Conservation (phyloP, 163 green algal species). For the Scenedesmus sp. region DNA sequence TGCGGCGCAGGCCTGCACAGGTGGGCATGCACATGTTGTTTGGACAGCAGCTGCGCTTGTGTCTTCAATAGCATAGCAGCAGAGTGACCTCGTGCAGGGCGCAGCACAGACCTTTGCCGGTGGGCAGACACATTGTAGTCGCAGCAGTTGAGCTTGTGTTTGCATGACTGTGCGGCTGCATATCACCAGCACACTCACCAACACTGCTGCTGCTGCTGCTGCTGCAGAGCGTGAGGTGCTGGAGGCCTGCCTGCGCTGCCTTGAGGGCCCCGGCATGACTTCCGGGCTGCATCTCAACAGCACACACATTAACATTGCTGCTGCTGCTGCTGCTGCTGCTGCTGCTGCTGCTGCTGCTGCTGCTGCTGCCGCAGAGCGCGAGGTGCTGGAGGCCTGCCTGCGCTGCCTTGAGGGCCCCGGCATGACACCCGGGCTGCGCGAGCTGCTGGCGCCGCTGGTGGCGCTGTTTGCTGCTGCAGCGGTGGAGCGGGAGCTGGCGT, state of each 20-base stretch:
- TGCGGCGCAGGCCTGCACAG: too few relatives aligned
- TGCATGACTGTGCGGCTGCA: too few relatives aligned
- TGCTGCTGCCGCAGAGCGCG: constrained; percentile 71
- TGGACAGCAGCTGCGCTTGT: too few relatives aligned
- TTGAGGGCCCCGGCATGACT: not conserved
- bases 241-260: constrained; percentile 62
- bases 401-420: not conserved
- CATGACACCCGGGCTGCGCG: not conserved
- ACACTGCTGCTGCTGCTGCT: not conserved
- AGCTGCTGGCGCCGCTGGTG: constrained; percentile 65
- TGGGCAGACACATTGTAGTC: not conserved
- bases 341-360: too few relatives aligned
- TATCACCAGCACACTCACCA: not conserved
- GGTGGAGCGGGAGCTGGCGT: constrained; percentile 83
- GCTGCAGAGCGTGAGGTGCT: constrained; percentile 83
- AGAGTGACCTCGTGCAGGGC: constrained; percentile 87
- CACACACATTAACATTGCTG: too few relatives aligned
- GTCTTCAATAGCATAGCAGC: too few relatives aligned
- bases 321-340: too few relatives aligned
- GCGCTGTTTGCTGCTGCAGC: constrained; percentile 78
- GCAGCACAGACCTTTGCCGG: constrained; percentile 51
- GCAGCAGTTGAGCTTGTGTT: too few relatives aligned
- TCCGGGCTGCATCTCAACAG: too few relatives aligned
- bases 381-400: constrained; percentile 80
- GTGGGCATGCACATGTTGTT: too few relatives aligned